Percentiles rank a stretch among this genome's conserved stretches.
Conservation (phyloP, 1,139 yeast species). For the Geotrichum reessii region DNA sequence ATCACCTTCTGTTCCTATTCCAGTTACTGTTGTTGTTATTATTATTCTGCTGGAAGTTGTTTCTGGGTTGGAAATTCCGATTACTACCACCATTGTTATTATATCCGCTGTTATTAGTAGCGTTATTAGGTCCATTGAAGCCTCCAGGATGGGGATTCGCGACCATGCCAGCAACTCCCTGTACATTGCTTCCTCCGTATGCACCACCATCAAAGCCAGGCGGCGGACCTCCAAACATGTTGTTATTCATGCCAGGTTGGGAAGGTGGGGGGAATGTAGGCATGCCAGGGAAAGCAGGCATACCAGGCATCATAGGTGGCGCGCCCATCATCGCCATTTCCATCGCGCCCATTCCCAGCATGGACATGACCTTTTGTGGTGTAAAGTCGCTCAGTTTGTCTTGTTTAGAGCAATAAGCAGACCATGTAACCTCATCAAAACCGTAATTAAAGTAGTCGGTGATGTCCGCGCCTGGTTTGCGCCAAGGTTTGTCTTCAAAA, state of each 20-base stretch:
- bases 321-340: constrained; percentile 20
- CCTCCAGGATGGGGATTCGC: constrained; percentile 14
- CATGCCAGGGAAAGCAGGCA: constrained; percentile 36
- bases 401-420: constrained; percentile 83
- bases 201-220: constrained; percentile 14
- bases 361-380: constrained; percentile 43
- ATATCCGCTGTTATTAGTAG: not conserved
- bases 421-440: constrained; percentile 94
- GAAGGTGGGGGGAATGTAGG: constrained; percentile 29
- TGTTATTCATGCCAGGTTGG: constrained; percentile 24
- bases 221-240: constrained; percentile 19
- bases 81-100: constrained; percentile 1
- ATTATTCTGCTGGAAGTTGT: constrained; percentile 10
- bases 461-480: constrained; percentile 92
- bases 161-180: constrained; percentile 15
- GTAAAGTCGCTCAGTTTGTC: constrained; percentile 76
- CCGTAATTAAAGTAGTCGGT: constrained; percentile 95
- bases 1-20: not conserved
- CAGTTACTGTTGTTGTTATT: not conserved
- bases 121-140: constrained; percentile 1
- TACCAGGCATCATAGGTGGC: constrained; percentile 20
- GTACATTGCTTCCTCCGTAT: constrained; percentile 16
- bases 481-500: constrained; percentile 93
- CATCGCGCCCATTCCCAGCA: constrained; percentile 27
- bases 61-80: constrained; percentile 6